These are phyloP conservation scores for Salix purpurea DNA, from an alignment of 345 rosid species.

Conservation along the genomic window DNA sequence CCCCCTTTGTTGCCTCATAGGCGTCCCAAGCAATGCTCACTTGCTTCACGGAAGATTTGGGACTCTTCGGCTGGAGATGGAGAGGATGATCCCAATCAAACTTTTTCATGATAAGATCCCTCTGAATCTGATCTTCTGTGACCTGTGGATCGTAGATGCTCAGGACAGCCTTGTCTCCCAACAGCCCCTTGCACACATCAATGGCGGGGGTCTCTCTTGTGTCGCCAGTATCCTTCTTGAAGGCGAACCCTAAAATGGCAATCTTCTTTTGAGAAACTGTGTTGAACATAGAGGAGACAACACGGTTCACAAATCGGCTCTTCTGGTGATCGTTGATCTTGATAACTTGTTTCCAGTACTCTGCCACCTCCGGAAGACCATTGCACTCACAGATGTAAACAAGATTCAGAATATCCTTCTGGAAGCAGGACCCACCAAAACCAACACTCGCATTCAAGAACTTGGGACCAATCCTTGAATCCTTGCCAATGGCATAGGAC, in stretches of 20 bases:
- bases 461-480: conserved; percentile 76
- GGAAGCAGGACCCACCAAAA: conserved; percentile 89
- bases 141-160: conserved; percentile 94
- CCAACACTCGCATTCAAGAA: conserved; percentile 88
- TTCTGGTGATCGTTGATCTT: conserved; percentile 91
- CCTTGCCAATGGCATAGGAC: conserved; percentile 71
- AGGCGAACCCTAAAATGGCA: conserved; percentile 76
- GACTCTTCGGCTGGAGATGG: conserved; percentile 93
- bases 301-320: conserved; percentile 76
- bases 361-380: conserved; percentile 88
- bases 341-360: conserved; percentile 94
- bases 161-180: conserved; percentile 81
- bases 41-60: conserved; percentile 63
- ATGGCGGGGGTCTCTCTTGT: conserved; percentile 90
- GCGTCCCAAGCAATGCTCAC: conserved; percentile 74
- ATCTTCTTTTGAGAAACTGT: conserved; percentile 79
- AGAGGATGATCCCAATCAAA: conserved; percentile 94
- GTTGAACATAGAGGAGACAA: conserved; percentile 87
- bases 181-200: conserved; percentile 85
- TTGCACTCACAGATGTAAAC: conserved; percentile 93
- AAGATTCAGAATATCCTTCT: conserved; percentile 79
- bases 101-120: conserved; percentile 85
- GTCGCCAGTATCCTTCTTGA: conserved; percentile 92
- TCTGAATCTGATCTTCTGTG: conserved; percentile 77
- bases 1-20: conserved; percentile 70